Percentiles rank a stretch among this genome's conserved stretches.
Conservation (phyloP, 805 yeast genomes). For the Wickerhamomyces canadensis region DNA sequence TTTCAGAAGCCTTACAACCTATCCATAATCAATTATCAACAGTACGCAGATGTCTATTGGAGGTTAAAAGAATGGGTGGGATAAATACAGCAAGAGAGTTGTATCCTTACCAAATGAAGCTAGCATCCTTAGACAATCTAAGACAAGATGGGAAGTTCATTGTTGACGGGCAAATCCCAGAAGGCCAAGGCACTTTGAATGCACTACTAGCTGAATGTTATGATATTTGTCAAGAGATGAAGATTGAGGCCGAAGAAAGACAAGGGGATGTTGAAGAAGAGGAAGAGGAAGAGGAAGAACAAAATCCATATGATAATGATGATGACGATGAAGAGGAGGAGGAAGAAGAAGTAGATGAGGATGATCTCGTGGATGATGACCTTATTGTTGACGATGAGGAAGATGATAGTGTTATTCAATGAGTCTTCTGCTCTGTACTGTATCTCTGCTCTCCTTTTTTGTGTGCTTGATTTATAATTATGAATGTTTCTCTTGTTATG, state of each 20-base stretch:
- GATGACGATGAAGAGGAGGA: slow-evolving; percentile 27
- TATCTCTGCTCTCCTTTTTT: background rate
- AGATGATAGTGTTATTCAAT: slow-evolving; percentile 22
- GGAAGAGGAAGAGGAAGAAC: slow-evolving; percentile 21
- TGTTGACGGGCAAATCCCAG: slow-evolving; percentile 86
- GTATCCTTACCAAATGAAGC: slow-evolving; percentile 93
- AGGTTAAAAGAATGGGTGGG: slow-evolving; percentile 90
- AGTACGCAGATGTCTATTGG: slow-evolving; percentile 83
- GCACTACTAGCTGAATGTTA: slow-evolving; percentile 91
- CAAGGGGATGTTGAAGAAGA: slow-evolving; percentile 22
- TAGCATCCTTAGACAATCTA: slow-evolving; percentile 82
- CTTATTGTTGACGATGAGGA: slow-evolving; percentile 23
- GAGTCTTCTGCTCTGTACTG: background rate
- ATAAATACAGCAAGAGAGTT: slow-evolving; percentile 81
- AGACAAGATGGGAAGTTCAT: slow-evolving; percentile 90
- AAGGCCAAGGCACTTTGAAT: slow-evolving; percentile 95
- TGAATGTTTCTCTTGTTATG: no score
- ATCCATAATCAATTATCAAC: slow-evolving; percentile 91
- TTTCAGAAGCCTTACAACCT: slow-evolving; percentile 88
- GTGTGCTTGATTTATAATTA: no score
- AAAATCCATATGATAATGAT: slow-evolving; percentile 14
- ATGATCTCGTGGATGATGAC: slow-evolving; percentile 32
- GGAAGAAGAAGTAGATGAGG: slow-evolving; percentile 28
- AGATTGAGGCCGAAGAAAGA: slow-evolving; percentile 70
- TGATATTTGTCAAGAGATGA: slow-evolving; percentile 86